Evolutionary conservation across 345 rosid species (phyloP), one percentile per base, ranked within the genome.

Genomic region (Eutrema heterophyllum): DNA sequence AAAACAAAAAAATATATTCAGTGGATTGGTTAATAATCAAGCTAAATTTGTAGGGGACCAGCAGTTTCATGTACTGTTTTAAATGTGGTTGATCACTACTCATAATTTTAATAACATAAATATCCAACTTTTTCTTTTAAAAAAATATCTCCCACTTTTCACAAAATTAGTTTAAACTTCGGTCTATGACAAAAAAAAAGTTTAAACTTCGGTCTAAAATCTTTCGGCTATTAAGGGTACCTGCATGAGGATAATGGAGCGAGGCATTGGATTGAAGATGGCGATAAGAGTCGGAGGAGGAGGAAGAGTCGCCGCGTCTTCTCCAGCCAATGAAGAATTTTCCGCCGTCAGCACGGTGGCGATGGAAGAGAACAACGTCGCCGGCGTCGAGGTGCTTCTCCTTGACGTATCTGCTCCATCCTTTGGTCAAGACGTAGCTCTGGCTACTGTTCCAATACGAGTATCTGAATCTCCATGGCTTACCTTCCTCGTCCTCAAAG

Each of bases 321-420:
- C 96, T 84, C 94, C 92, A 89, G 29, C 94, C 91, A 41, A 92
- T 88, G 71, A 92, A 89, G 76, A 92, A 64, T 52, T 85, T 78
- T 9, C 87, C 83, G 4, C 78, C 71, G 14, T 87, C 90, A 0
- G 65, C 51, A 11, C 85, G 82, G 82, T 86, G 88, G 30, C 96
- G 86, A 60, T 83, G 81, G 73, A 92, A 92, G 63, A 81, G 78
- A 70, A 89, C 83, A 30, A 87, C 76, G 68, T 92, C 97, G 0
- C 97, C 97, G 1, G 96, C 96, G 48, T 85, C 94, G 0, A 92
- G 89, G 50, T 85, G 86, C 77, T 92, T 92, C 73, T 92, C 97
- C 70, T 89, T 92, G 13, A 92, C 96, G 63, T 89, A 92, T 46
- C 92, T 72, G 67, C 97, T 89, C 97, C 97, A 92, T 6, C 97